Conservation (phyloP, 306 rosid genomes). For the Styphnolobium japonicum region DNA sequence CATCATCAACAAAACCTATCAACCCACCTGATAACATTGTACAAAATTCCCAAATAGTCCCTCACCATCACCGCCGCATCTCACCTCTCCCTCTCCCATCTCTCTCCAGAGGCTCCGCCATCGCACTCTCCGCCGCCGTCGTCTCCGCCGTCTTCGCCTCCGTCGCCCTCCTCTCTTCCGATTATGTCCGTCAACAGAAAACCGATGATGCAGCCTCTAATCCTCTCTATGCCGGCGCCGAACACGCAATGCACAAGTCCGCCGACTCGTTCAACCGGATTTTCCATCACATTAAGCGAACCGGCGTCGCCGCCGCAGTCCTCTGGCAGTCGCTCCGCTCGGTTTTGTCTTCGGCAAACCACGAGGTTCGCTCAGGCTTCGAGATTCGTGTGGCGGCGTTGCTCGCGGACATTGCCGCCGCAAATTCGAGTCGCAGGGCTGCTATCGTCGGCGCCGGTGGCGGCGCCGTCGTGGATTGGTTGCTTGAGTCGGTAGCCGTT, state of each 20-base stretch:
- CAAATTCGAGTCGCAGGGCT: slow-evolving; percentile 73
- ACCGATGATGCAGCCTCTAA: slow-evolving; percentile 29
- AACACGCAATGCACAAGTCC: slow-evolving; percentile 43
- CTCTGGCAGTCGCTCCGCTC: slow-evolving; percentile 87
- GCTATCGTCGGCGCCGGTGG: slow-evolving; percentile 90
- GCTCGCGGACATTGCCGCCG: slow-evolving; percentile 84
- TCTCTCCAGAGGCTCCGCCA: slow-evolving; percentile 34
- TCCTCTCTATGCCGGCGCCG: slow-evolving; percentile 45
- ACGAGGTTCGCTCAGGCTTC: slow-evolving; percentile 89
- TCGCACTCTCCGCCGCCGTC: slow-evolving; percentile 53
- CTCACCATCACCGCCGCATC: slow-evolving; percentile 16
- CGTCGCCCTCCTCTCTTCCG: slow-evolving; percentile 34
- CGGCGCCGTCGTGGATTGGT: slow-evolving; percentile 94
- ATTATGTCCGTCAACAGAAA: neutral
- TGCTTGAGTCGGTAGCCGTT: slow-evolving; percentile 83
- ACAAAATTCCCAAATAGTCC: slow-evolving; percentile 37
- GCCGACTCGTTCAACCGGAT: slow-evolving; percentile 49
- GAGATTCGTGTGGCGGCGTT: slow-evolving; percentile 89
- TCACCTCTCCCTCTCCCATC: slow-evolving; percentile 15
- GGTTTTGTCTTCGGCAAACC: slow-evolving; percentile 83
- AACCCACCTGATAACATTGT: neutral
- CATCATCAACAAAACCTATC: slow-evolving; percentile 21
- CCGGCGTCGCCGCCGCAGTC: slow-evolving; percentile 75
- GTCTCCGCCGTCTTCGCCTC: slow-evolving; percentile 54
- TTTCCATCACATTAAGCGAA: slow-evolving; percentile 65